Conservation (phyloP, 179 eudicot genomes). For the Spergularia azorica region DNA sequence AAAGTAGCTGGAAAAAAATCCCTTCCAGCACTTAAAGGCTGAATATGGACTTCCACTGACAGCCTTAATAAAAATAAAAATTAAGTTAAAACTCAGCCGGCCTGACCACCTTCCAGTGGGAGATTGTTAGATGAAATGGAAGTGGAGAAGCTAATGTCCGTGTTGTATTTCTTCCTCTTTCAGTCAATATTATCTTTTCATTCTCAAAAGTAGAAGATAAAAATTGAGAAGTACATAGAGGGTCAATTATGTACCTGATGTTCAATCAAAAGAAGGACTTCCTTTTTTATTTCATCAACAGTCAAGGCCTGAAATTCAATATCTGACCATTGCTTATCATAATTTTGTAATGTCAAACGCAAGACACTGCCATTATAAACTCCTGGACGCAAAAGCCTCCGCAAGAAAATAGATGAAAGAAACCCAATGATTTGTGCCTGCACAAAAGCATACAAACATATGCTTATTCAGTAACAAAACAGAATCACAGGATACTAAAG, state of each 20-base stretch:
- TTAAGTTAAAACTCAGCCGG: slow-evolving; percentile 10
- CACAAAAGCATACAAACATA: slow-evolving; percentile 22
- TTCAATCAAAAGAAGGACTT: slow-evolving; percentile 73
- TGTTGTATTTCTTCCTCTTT: neutral
- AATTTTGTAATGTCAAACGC: slow-evolving; percentile 66
- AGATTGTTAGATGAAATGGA: neutral
- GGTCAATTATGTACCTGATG: slow-evolving; percentile 58
- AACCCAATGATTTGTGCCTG: slow-evolving; percentile 77
- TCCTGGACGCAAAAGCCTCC: slow-evolving; percentile 79
- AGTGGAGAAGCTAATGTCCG: neutral
- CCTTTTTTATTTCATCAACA: slow-evolving; percentile 69
- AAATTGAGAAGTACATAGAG: neutral
- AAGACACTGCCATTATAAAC: slow-evolving; percentile 60
- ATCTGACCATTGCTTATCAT: slow-evolving; percentile 77
- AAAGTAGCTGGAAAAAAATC: slow-evolving; percentile 60
- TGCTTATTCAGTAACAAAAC: slow-evolving; percentile 10
- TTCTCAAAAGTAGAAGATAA: neutral
- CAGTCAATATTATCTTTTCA: neutral
- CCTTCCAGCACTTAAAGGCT: slow-evolving; percentile 77
- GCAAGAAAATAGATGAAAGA: slow-evolving; percentile 80
- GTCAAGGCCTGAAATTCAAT: slow-evolving; percentile 71
- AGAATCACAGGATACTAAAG: slow-evolving; percentile 5
- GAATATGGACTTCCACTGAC: slow-evolving; percentile 59
- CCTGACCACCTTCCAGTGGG: slow-evolving; percentile 1
- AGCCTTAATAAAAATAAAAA: slow-evolving; percentile 51